Conservation (phyloP, 768 basidiomycete species). For the Mycena indigotica region DNA sequence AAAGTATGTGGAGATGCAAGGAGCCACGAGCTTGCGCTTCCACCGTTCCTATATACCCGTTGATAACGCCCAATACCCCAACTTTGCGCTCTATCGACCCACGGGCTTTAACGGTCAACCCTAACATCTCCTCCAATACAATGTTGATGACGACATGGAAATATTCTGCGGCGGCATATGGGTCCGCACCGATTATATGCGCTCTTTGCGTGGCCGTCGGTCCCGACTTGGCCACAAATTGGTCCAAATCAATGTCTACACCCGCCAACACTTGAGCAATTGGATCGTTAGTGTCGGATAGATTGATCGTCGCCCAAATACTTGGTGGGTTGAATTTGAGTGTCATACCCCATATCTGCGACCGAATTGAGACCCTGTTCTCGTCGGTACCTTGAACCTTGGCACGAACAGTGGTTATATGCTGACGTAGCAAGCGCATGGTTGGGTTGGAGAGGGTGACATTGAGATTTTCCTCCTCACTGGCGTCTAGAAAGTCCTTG, state of each 20-base stretch:
- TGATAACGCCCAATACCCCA: constrained; percentile 37
- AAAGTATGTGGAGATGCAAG: constrained; percentile 42
- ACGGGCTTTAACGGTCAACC: constrained; percentile 23
- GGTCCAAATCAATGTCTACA: constrained; percentile 44
- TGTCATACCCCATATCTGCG: constrained; percentile 41
- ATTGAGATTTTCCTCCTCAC: constrained; percentile 32
- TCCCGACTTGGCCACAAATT: constrained; percentile 29
- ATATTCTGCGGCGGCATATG: constrained; percentile 44
- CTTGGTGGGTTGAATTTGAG: constrained; percentile 31
- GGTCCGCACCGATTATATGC: constrained; percentile 37
- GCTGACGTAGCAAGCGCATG: constrained; percentile 26
- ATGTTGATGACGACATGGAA: constrained; percentile 38
- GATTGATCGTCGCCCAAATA: constrained; percentile 50
- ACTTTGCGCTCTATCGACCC: constrained; percentile 8
- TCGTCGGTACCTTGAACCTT: constrained; percentile 38
- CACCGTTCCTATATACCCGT: constrained; percentile 38
- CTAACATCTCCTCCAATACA: constrained; percentile 36
- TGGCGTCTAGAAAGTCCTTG: constrained; percentile 33
- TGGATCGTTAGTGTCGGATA: constrained; percentile 42
- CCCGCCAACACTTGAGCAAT: constrained; percentile 48
- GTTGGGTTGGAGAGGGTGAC: constrained; percentile 28
- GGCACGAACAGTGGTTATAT: constrained; percentile 27
- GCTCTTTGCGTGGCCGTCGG: constrained; percentile 24
- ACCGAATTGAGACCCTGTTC: constrained; percentile 23
- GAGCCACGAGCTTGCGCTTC: constrained; percentile 46